Conservation (phyloP, 2,329 filamentous ascomycete species). For the Fusarium sulawesiense region DNA sequence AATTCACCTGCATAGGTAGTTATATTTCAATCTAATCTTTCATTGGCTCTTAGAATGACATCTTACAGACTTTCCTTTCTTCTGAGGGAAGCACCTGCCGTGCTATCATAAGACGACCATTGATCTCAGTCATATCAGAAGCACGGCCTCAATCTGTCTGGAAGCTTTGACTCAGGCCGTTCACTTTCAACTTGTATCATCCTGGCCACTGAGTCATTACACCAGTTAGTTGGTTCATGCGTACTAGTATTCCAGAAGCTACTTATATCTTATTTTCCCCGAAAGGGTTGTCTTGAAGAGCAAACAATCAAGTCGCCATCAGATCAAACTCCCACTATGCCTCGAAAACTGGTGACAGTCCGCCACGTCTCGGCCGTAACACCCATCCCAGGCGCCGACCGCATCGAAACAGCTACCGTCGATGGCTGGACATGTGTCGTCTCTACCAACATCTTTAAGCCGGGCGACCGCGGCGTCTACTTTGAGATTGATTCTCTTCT, state of each 20-base stretch:
- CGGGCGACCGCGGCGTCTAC: conserved; percentile 34
- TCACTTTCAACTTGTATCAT: background rate
- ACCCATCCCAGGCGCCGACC: conserved; percentile 38
- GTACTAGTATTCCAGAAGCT: background rate
- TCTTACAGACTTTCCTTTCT: background rate
- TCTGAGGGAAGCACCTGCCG: background rate
- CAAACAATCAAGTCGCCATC: background rate
- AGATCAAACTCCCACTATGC: conserved; percentile 14
- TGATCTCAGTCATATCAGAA: background rate
- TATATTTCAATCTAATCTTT: background rate
- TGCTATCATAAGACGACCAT: background rate
- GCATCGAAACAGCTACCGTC: conserved; percentile 31
- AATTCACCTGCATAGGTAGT: background rate
- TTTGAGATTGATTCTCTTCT: conserved; percentile 44
- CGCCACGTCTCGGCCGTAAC: conserved; percentile 30
- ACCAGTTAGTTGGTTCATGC: background rate
- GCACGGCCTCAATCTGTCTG: background rate
- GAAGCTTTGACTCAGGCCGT: conserved; percentile 4
- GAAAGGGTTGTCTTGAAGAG: background rate
- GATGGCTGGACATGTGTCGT: conserved; percentile 44
- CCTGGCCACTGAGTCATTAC: conserved; percentile 24
- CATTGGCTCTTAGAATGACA: background rate
- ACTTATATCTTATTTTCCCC: background rate
- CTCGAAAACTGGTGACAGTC: conserved; percentile 41
- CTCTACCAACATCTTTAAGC: conserved; percentile 19